These are phyloP conservation scores for Fusarium austroafricanum DNA, from an alignment of 2,329 filamentous ascomycete genomes.

Conservation along the genomic window DNA sequence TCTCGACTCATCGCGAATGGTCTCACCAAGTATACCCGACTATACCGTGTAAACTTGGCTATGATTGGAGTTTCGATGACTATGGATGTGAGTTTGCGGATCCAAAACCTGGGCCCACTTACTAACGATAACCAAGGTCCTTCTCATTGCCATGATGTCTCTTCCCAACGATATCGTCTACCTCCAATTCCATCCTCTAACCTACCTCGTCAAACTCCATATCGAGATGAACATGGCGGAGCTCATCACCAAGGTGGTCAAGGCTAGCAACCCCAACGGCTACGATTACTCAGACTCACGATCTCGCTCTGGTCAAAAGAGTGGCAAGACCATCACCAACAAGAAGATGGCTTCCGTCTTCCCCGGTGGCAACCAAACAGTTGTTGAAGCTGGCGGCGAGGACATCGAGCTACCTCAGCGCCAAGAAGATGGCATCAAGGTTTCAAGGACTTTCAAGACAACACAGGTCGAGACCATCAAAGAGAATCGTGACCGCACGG, in stretches of 20 bases:
- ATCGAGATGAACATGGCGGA: constrained; percentile 67
- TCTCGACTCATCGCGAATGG: constrained; percentile 60
- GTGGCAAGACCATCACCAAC: constrained; percentile 18
- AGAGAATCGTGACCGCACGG: constrained; percentile 16
- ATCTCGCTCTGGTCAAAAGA: constrained; percentile 38
- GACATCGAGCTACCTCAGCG: constrained; percentile 39
- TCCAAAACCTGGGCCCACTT: fast-evolving
- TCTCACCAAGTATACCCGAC: constrained; percentile 60
- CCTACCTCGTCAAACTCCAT: constrained; percentile 64
- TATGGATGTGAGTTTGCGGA: constrained; percentile 41
- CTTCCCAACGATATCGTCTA: constrained; percentile 48
- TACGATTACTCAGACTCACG: constrained; percentile 43
- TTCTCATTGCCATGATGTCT: constrained; percentile 50
- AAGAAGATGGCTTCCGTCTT: constrained; percentile 39
- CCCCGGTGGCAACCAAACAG: constrained; percentile 36
- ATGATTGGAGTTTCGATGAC: constrained; percentile 49
- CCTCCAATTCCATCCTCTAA: constrained; percentile 63
- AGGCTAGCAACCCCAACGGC: constrained; percentile 42
- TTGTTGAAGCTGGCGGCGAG: constrained; percentile 35
- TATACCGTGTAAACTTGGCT: constrained; percentile 53
- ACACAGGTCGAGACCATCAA: constrained; percentile 39
- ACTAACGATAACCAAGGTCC: constrained; percentile 33
- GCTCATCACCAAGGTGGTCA: constrained; percentile 58
- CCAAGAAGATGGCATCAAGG: constrained; percentile 35
- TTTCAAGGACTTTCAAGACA: constrained; percentile 44